Base-by-base conservation (phyloP, 805 yeast genomes). In the Lachancea quebecensis region DNA sequence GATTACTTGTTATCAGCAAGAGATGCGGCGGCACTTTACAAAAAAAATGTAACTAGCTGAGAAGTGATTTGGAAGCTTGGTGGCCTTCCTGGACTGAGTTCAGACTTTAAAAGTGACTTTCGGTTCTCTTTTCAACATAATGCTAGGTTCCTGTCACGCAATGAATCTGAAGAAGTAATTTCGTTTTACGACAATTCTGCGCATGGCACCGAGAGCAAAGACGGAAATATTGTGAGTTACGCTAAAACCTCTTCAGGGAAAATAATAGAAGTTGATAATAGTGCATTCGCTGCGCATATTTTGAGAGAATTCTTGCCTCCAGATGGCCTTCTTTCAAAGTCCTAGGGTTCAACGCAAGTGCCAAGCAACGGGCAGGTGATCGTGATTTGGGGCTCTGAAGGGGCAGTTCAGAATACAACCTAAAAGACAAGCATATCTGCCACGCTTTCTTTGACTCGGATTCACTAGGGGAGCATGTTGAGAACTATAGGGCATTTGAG, bases 361-460 rank as follows among this genome's bases (percentile, higher is more conserved):
- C 51, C 66, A 28, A 56, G 58, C 18, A 57, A 65, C 39, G 68
- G 68, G 10, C 57, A 66, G 38, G 69, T 60, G 15, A 41, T 68
- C 29, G 67, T 65, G 17, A 65, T 62, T 42, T 66, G 70, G 69
- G 72, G 71, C 4, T 64, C 71, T 2, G 65, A 56, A 16, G 70
- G 71, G 35, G 66, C 68, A 4, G 59, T 67, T n/a, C 71, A 10
- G 70, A 68, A 44, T 63, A 50, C 41, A 55, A 59, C 45, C 33
- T 34, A 9, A 50, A 59, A 4, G 69, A 64, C 9, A 50, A 63
- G 14, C 50, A 62, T 11, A 52, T 65, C 14, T 65, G 66, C 51
- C 64, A 61, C 43, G 66, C 71, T 1, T 60, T 52, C 39, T 55
- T 50, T 14, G 69, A 66, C 41, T 64, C 70, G 4, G 67, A 61